Evolutionary conservation across 176 grass and related monocot species (phyloP), one percentile per base, ranked within the genome.

Genomic region (Carex kokanica): DNA sequence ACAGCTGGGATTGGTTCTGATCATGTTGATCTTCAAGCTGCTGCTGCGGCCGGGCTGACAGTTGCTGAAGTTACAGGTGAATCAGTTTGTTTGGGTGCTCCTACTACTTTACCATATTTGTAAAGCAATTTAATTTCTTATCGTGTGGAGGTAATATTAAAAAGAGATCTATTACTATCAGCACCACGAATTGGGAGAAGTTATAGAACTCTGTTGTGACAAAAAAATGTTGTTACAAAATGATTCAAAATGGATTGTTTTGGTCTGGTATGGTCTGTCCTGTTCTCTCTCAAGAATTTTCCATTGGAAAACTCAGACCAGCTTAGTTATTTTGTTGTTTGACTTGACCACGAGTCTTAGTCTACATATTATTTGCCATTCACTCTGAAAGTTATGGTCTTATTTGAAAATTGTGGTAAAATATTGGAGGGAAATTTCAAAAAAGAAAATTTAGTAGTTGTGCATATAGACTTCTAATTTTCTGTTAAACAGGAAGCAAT

Each of bases 1-100:
- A 95, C 95, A 0, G 92, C 95, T 83, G 92, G 95, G 72, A 94
- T 98, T 58, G 95, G 95, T 16, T 98, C 95, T 0, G 95, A 98
- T 57, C 92, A 94, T 79, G 89, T 97, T 10, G 94, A 97, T 85
- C 80, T 94, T 64, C 87, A 85, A 79, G 94, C 92, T 20, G 94
- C 94, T 16, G 94, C 92, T 59, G 41, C 87, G 4, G 94, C 92
- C 2, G 88, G 94, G 7, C 72, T 97, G 60, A 97, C 92, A 34
- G 94, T 97, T n/a, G 92, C 94, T 36, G 94, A 97, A 68, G 88
- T 94, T 58, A 97, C 94, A 6, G 94, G 80, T 82, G 45, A 82
- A 13, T 25, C 36, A 32, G 20, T 31, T 82, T 23, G 38, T 13
- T 49, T 82, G 0, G 0, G 14, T 77, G 31, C 4, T 14, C 47